Base-by-base conservation (phyloP, 2,329 filamentous ascomycete species). In the Dactylellina cionopaga region DNA sequence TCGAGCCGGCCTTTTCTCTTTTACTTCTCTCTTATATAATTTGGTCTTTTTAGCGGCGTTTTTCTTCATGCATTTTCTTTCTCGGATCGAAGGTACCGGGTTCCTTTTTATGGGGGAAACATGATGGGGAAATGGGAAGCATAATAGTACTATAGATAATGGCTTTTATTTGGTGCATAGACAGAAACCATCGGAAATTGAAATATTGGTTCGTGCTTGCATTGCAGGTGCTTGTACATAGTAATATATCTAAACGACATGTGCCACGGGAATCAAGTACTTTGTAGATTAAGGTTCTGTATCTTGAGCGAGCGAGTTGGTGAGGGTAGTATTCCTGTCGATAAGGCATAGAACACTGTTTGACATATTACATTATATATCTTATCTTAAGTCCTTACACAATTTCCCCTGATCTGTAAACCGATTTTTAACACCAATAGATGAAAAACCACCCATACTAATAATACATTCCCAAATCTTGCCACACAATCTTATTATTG, bases 401-500 rank as follows among this genome's bases (percentile, higher is more conserved):
- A 47, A 27, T 5, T 25, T 47, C 9, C 29, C 43, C 43, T 24
- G 22, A 47, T 47, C 43, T 19, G 27, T 10, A 52, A 35, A 52
- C n/a, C 47, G 2, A 52, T 52, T 17, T 7, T 49, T 3, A 33
- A 55, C 13, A 66, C 39, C 43, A 41, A 19, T n/a, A 52, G 43
- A 37, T 10, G 19, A 43, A 60, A 55, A 39, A 11, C 37, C 39
- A 5, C 25, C 44, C 22, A 3, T 19, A 44, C 5, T 43, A 55
- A 31, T 41, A 58, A 41, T 68, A 35, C 17, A 24, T n/a, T 6
- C 27, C 22, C 9, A 10, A 24, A 47, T 15, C 6, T 31, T 6
- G 10, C 27, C 19, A 19, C 19, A 7, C n/a, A n/a, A n/a, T 3
- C 5, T 10, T 2, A 17, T 63, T 33, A 63, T 75, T 77, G 84